These are phyloP conservation scores for Cystodermella granulosa DNA, from an alignment of 1,284 basidiomycete species.

Conservation along the genomic window DNA sequence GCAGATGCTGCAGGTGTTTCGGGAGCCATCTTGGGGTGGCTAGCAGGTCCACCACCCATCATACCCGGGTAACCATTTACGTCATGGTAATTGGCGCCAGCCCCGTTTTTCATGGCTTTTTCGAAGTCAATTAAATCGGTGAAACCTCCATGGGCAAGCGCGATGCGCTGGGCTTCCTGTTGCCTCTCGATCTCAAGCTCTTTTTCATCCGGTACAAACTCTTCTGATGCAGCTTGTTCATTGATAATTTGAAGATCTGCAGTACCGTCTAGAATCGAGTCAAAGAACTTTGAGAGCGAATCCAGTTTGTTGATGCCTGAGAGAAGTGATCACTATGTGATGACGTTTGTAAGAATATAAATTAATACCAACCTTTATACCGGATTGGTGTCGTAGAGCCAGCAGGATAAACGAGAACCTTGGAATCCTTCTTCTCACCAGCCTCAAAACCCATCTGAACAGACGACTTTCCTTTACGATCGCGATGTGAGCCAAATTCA, in stretches of 20 bases:
- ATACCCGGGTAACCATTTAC: constrained; percentile 43
- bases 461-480: constrained; percentile 55
- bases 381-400: constrained; percentile 51
- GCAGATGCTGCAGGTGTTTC: constrained; percentile 7
- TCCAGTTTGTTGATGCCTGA: constrained; percentile 62
- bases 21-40: constrained; percentile 21
- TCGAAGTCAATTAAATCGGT: constrained; percentile 51
- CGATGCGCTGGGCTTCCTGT: constrained; percentile 52
- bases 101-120: constrained; percentile 43
- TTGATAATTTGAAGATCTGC: constrained; percentile 47
- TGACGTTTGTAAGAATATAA: neutral
- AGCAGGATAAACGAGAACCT: constrained; percentile 61
- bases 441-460: constrained; percentile 52
- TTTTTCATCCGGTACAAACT: constrained; percentile 41
- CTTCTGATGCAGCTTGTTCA: constrained; percentile 39
- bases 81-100: constrained; percentile 45
- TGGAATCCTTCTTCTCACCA: constrained; percentile 53
- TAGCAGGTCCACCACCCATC: constrained; percentile 39
- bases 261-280: constrained; percentile 61
- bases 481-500: constrained; percentile 63
- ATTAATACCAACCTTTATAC: constrained; percentile 52
- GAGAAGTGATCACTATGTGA: constrained; percentile 1
- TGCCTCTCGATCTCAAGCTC: constrained; percentile 47
- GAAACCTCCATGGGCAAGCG: constrained; percentile 50
- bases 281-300: constrained; percentile 63